A percentile compares a stretch with the other conserved stretches of the same genome.
phyloP scores from a whole-genome alignment of 371 early-diverging fungal genomes.

The Actinomortierella ambigua region DNA sequence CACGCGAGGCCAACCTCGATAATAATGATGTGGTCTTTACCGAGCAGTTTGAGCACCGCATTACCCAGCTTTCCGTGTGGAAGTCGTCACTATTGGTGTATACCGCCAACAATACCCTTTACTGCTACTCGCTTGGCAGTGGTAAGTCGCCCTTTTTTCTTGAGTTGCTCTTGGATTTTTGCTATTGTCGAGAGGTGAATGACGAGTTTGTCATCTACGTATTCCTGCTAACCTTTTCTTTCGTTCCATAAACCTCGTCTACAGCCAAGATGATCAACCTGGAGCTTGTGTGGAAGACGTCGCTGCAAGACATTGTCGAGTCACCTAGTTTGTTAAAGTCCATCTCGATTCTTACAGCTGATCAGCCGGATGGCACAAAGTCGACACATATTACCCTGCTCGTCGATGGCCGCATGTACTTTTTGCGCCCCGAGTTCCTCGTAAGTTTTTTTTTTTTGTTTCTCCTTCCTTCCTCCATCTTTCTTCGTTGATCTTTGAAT shows the following conservation, averaged over 20 bases:
- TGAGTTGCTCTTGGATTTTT: conserved; percentile 12
- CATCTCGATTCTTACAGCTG: conserved; percentile 29
- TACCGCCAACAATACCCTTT: conserved; percentile 72
- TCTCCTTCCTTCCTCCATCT: no score
- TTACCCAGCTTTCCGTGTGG: conserved; percentile 52
- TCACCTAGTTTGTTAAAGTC: conserved; percentile 36
- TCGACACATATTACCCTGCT: conserved; percentile 35
- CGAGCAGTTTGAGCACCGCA: conserved; percentile 49
- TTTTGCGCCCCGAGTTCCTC: conserved; percentile 41
- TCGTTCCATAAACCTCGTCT: no score
- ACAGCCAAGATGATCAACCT: conserved; percentile 47
- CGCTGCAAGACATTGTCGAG: conserved; percentile 68
- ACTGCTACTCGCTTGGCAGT: conserved; percentile 47
- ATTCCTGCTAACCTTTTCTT: no score
- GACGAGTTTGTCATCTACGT: no score
- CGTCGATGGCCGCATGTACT: conserved; percentile 43
- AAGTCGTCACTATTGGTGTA: conserved; percentile 66
- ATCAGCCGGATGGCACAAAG: conserved; percentile 19
- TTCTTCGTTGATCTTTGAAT: no score
- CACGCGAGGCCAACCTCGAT: conserved; percentile 81
- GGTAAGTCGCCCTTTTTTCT: conserved; percentile 20
- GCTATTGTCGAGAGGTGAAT: no score
- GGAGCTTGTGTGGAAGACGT: conserved; percentile 66
- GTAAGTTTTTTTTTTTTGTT: conserved; percentile 4
- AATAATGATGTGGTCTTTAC: conserved; percentile 60